A percentile compares a stretch with the other conserved stretches of the same genome.
phyloP scores from a whole-genome alignment of 805 yeast genomes.

The Kodamaea jinghongensis region DNA sequence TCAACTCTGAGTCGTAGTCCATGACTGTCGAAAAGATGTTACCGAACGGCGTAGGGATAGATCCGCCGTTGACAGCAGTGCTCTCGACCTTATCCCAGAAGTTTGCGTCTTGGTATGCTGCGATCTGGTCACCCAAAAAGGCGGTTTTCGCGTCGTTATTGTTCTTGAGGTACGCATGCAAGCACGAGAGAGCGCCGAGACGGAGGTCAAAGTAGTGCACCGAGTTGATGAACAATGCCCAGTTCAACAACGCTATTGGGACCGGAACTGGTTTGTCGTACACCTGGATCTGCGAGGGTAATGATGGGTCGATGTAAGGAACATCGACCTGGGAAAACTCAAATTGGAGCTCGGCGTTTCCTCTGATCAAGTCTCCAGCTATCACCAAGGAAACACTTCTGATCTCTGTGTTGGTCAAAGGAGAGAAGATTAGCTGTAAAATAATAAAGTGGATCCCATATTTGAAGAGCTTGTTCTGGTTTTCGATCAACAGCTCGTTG shows the following conservation, averaged over 20 bases:
- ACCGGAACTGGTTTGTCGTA: conserved; percentile 56
- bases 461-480: conserved; percentile 60
- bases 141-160: conserved; percentile 59
- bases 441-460: conserved; percentile 65
- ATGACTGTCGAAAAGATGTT: conserved; percentile 70
- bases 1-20: conserved; percentile 62
- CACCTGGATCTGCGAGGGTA: conserved; percentile 43
- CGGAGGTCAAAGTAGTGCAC: conserved; percentile 83
- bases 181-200: conserved; percentile 62
- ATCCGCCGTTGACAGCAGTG: conserved; percentile 7
- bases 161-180: conserved; percentile 65
- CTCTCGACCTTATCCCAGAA: conserved; percentile 19
- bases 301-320: conserved; percentile 80
- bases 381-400: conserved; percentile 70
- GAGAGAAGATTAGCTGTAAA: conserved; percentile 67
- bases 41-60: conserved; percentile 29
- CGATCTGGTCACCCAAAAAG: conserved; percentile 67
- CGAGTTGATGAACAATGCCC: conserved; percentile 79
- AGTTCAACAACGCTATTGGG: conserved; percentile 67
- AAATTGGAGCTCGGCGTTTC: conserved; percentile 64
- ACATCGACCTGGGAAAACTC: conserved; percentile 82
- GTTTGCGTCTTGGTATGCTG: conserved; percentile 27
- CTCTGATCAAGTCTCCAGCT: conserved; percentile 71
- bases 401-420: conserved; percentile 59
- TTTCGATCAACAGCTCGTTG: conserved; percentile 55